Evolutionary conservation across 345 rosid genomes (phyloP), one percentile per base, ranked within the genome.

Genomic region (Zanthoxylum bungeanum): DNA sequence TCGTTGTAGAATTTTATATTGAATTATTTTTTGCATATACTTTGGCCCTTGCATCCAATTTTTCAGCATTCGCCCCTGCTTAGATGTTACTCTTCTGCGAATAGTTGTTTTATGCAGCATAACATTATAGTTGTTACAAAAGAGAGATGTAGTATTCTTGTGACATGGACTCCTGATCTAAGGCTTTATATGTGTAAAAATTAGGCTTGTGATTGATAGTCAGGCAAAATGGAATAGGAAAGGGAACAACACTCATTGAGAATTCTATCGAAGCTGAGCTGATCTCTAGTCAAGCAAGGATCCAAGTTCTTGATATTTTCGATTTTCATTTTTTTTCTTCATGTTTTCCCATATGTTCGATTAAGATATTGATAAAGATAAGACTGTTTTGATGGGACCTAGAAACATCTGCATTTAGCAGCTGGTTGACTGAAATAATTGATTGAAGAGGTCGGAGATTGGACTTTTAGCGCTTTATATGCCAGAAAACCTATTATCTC

Each of bases 361-460:
- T 30, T 21, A 33, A 51, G 70, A 31, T 4, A 66, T 21, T 39
- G 16, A 56, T 27, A 69, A 40, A 17, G 16, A 11, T 9, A 39
- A 10, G 11, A n/a, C 3, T 21, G 19, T 53, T 34, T 39, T 22
- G 33, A 8, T 34, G 25, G 22, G 24, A 49, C 69, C 56, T 24
- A 34, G 49, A 14, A n/a, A 3, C 17, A 34, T 36, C 4, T 51
- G 22, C 4, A 16, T 9, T 22, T 44, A 44, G 49, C 49, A 12
- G 22, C 17, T 67, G 25, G 16, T 8, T 28, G 25, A 24, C 51
- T 17, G 5, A 19, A 63, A 19, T 56, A 8, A 39, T 56, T 68
- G 72, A 55, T 27, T 68, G 36, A 55, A 55, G 37, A 44, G 7
- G 39, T n/a, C n/a, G n/a, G n/a, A n/a, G n/a, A n/a, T n/a, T n/a